Percentiles rank a stretch among this genome's conserved stretches.
Evolutionary conservation across 768 basidiomycete species (phyloP).

Genomic region (Boletus bicolor): DNA sequence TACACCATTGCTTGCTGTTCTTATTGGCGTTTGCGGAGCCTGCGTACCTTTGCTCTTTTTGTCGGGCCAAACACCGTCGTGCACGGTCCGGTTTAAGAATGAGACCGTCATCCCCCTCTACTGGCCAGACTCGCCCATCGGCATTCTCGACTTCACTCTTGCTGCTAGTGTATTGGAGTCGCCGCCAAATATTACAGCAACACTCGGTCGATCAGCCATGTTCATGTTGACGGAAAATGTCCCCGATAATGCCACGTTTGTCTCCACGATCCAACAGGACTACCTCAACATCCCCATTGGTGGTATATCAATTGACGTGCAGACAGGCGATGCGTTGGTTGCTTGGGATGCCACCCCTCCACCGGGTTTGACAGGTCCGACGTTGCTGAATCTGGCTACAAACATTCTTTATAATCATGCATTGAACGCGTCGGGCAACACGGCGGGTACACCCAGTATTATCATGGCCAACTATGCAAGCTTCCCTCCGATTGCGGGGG

Average conservation of each 20-base stretch:
- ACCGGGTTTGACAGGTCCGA: constrained; percentile 55
- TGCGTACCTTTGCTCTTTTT: constrained; percentile 70
- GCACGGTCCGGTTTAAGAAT: constrained; percentile 39
- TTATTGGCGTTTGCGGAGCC: constrained; percentile 58
- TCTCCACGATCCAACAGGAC: constrained; percentile 47
- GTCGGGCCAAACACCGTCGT: constrained; percentile 47
- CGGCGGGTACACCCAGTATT: constrained; percentile 40
- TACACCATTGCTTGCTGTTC: constrained; percentile 50
- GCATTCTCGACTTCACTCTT: constrained; percentile 29
- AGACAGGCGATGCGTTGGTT: constrained; percentile 49
- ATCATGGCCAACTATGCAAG: constrained; percentile 56
- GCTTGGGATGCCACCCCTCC: constrained; percentile 69
- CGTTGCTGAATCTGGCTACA: constrained; percentile 63
- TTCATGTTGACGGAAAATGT: constrained; percentile 40
- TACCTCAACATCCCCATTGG: constrained; percentile 59
- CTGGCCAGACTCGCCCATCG: constrained; percentile 47
- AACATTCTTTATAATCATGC: constrained; percentile 67
- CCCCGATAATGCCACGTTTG: constrained; percentile 59
- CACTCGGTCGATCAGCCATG: constrained; percentile 43
- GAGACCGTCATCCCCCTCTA: constrained; percentile 47
- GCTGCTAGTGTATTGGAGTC: constrained; percentile 44
- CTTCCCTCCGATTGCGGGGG: constrained; percentile 55
- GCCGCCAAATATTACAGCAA: constrained; percentile 49
- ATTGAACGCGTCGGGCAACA: constrained; percentile 47
- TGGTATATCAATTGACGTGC: constrained; percentile 60